Evolutionary conservation across 2,329 filamentous ascomycete genomes (phyloP).

Genomic region (Monosporascus sp.): DNA sequence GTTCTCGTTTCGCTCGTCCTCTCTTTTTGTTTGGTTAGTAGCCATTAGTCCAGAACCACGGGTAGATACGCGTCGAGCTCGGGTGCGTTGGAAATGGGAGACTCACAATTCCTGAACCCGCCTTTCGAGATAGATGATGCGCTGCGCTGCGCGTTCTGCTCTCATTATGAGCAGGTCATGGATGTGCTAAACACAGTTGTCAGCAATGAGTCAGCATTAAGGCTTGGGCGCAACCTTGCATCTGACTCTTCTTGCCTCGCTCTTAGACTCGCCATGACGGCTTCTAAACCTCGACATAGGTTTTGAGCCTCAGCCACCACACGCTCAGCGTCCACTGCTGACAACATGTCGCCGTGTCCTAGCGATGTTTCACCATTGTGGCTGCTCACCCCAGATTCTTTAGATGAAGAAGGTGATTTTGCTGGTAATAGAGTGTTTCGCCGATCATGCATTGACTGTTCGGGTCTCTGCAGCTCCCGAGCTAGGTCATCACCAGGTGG

Average conservation of each 20-base stretch:
- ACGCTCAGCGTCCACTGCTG: constrained; percentile 23
- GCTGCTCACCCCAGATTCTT: constrained; percentile 2
- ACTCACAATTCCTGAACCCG: constrained; percentile 53
- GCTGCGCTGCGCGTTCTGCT: constrained; percentile 51
- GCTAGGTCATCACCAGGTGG: constrained; percentile 18
- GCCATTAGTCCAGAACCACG: constrained; percentile 5
- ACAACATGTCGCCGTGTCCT: constrained; percentile 8
- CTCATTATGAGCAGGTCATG: constrained; percentile 55
- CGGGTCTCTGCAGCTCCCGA: constrained; percentile 30
- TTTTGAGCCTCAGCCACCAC: constrained; percentile 36
- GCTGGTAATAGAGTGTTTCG: constrained; percentile 9
- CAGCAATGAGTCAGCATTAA: constrained; percentile 13
- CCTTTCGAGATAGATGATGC: constrained; percentile 55
- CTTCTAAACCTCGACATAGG: constrained; percentile 45
- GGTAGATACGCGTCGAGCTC: constrained; percentile 8
- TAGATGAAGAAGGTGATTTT: constrained; percentile 10
- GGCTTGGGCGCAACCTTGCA: constrained; percentile 31
- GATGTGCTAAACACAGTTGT: constrained; percentile 45
- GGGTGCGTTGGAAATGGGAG: constrained; percentile 1
- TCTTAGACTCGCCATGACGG: constrained; percentile 45
- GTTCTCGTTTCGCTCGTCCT: constrained; percentile 49
- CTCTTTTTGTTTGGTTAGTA: constrained; percentile 31
- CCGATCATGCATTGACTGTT: constrained; percentile 11
- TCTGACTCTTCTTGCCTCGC: constrained; percentile 56
- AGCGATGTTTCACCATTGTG: neutral